Evolutionary conservation across 495 filamentous ascomycete genomes (phyloP), one percentile per base, ranked within the genome.

Genomic region (Aspergillus taichungensis): DNA sequence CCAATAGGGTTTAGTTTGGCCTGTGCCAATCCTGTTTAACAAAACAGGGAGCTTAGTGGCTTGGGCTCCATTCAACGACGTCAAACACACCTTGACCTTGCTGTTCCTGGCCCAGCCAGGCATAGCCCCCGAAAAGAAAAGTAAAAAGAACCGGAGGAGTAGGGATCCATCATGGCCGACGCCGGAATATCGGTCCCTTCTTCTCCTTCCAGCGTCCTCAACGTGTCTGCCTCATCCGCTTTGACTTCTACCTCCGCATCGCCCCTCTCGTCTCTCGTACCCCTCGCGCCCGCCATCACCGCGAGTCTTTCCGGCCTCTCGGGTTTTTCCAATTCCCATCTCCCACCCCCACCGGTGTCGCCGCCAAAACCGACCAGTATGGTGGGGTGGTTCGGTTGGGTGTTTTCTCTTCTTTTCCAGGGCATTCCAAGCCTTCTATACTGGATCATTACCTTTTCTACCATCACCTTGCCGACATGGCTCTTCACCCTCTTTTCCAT

Each of bases 401-500:
- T 69, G 34, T 67, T 73, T 38, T 52, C 62, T 52, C 56, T 72
- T 37, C 34, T 65, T 44, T 69, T 74, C 39, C 64, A 68, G 37
- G 59, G 63, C 31, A 68, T 95, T 31, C 91, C 92, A 30, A 76
- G 76, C 36, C 66, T 88, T 6, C 64, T 95, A 32, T 94, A 88
- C 71, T 92, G 80, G 78, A 56, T 80, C 33, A 79, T 96, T 47
- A 88, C 86, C 42, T 87, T 95, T 53, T 74, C 80, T 6, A 94
- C 88, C 30, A 86, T 97, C 45, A 91, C 88, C 5, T 61, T 95
- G 47, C 91, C 92, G 32, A 85, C 88, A 61, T 80, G 90, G 64
- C 76, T 96, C 6, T 97, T 95, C 64, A 90, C 83, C 8, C 74
- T 97, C 40, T 89, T 96, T 60, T 96, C 91, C n/a, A 95, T 86